Percentiles rank a stretch among this genome's conserved stretches.
Conservation (phyloP, 768 basidiomycete genomes). For the Calocybe gangraenosa region DNA sequence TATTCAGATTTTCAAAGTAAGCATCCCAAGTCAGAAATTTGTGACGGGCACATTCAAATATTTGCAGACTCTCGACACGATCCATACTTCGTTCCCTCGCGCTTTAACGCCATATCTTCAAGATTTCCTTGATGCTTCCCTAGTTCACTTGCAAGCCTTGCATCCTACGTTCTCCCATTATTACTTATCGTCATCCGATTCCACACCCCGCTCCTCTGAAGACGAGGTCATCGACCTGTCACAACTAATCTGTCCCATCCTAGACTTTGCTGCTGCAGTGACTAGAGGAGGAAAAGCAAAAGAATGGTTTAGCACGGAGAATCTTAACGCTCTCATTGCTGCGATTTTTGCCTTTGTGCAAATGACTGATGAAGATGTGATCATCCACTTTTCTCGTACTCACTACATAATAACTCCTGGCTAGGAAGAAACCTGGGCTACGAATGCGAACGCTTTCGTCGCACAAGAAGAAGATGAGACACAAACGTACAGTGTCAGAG, state of each 20-base stretch:
- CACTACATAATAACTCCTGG: conserved; percentile 1
- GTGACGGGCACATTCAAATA: not conserved
- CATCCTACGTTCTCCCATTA: conserved; percentile 58
- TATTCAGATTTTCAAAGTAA: conserved; percentile 82
- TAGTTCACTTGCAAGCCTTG: conserved; percentile 55
- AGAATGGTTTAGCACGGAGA: conserved; percentile 55
- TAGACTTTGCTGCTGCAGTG: conserved; percentile 74
- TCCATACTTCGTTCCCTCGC: conserved; percentile 80
- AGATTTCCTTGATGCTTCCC: conserved; percentile 53
- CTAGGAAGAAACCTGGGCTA: conserved; percentile 89
- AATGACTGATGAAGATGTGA: conserved; percentile 87
- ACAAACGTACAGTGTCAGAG: conserved; percentile 74
- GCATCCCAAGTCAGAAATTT: conserved; percentile 8
- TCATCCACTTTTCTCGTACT: conserved; percentile 20
- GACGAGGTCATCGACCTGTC: conserved; percentile 74
- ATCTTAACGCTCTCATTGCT: conserved; percentile 46
- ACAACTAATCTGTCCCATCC: conserved; percentile 70
- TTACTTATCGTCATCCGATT: conserved; percentile 54
- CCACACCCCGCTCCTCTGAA: conserved; percentile 63
- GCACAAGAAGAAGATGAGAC: conserved; percentile 94
- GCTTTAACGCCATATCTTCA: conserved; percentile 60
- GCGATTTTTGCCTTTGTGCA: conserved; percentile 69
- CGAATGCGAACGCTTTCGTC: conserved; percentile 88
- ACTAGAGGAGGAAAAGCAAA: conserved; percentile 61
- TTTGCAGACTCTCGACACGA: conserved; percentile 69